Base-by-base conservation (phyloP, 2,329 filamentous ascomycete genomes). In the Bipolaris bicolor region DNA sequence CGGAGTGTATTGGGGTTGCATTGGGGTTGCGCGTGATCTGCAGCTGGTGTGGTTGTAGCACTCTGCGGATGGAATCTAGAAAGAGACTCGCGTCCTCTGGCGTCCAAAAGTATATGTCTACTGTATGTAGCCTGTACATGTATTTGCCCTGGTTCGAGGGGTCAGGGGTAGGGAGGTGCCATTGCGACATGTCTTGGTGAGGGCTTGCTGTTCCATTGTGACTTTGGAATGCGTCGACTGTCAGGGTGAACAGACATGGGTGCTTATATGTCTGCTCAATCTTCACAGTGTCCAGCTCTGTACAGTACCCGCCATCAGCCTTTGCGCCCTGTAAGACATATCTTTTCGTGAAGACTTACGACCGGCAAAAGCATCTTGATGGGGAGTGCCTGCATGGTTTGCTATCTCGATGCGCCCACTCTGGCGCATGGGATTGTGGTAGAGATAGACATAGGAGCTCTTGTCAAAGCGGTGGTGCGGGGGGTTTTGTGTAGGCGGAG, bases 41-140 rank as follows among this genome's bases (percentile, higher is more conserved):
- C 10, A 76, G 67, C 46, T 76, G 74, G 76, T 65, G 82, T 5
- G 89, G 88, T 67, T 89, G 87, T 24, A 91, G 75, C 4, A 91
- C 84, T 52, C 86, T 83, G 49, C 88, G 81, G 52, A 91, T 79
- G 13, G 86, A 87, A 66, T 88, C 88, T 59, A 92, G 78, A 63
- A 93, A 90, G 55, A 86, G 83, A 26, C 86, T 78, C 1, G 90
- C 89, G 76, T 93, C 90, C 54, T 86, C 82, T 58, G 86, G 85
- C 0, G 87, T 91, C 89, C 89, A 92, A 70, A 93, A 90, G 78
- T 94, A 94, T 13, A 93, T 79, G 69, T 93, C 90, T 55, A 93
- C 73, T 0, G 88, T 88, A 71, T 91, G 87, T 7, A 94, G 83
- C 71, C 86, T 87, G 78, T 92, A 92, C 80, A 92, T 86, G 74